Percentiles rank a stretch among this genome's conserved stretches.
Evolutionary conservation across 495 filamentous ascomycete genomes (phyloP).

Genomic region (Tuber umbilicatum): DNA sequence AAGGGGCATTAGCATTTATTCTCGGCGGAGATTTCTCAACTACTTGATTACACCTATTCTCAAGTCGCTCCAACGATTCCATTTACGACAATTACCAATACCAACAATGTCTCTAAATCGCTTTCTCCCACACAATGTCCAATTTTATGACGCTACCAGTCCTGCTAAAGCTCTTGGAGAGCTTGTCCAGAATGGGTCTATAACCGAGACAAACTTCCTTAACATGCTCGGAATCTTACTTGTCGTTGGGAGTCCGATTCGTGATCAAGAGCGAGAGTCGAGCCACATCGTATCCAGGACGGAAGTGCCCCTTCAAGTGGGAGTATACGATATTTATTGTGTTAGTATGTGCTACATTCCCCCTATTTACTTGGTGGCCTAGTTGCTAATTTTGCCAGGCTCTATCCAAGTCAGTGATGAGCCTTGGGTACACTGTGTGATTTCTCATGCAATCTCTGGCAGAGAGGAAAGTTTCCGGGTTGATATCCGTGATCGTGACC

Average conservation of each 20-base stretch:
- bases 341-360: conserved; percentile 15
- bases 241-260: neutral
- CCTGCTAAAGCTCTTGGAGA: neutral
- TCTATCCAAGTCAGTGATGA: too few species aligned
- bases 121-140: too few species aligned
- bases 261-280: conserved; percentile 14
- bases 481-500: conserved; percentile 14
- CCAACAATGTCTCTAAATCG: too few species aligned
- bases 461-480: conserved; percentile 12
- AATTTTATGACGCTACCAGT: too few species aligned
- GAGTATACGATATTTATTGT: conserved; percentile 21
- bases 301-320: conserved; percentile 5
- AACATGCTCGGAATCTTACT: conserved; percentile 16
- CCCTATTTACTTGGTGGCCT: too few species aligned
- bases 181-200: too few species aligned
- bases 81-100: too few species aligned
- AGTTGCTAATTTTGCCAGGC: too few species aligned
- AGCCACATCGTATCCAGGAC: conserved; percentile 14
- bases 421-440: conserved; percentile 14
- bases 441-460: conserved; percentile 10
- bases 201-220: conserved; percentile 5
- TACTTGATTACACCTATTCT: too few species aligned
- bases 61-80: too few species aligned
- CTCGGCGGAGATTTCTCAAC: too few species aligned
- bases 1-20: too few species aligned